Evolutionary conservation across 441 rosid genomes (phyloP).

Genomic region (Pelargonium cotyledonis): DNA sequence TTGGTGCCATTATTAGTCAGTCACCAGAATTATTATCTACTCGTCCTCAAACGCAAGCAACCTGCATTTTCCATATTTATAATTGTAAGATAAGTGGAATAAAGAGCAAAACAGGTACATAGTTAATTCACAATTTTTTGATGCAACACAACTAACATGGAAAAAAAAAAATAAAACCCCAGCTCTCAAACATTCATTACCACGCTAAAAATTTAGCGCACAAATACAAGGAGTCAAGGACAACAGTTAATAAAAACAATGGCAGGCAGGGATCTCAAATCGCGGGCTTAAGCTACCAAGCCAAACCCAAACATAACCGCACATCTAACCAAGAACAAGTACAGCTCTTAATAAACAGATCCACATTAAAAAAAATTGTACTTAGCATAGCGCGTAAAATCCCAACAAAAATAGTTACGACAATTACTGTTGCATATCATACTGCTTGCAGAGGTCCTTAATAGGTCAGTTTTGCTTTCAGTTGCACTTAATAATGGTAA

Average conservation of each 20-base stretch:
- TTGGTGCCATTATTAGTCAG: conserved; percentile 45
- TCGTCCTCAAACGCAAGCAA: conserved; percentile 10
- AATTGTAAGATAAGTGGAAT: neutral
- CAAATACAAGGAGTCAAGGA: neutral
- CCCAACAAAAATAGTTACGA: neutral
- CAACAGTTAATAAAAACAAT: neutral
- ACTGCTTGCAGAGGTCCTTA: too few species aligned
- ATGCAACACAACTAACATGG: neutral
- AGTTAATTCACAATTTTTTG: neutral
- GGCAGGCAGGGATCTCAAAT: neutral
- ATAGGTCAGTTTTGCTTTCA: neutral
- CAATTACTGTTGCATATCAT: neutral
- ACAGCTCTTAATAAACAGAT: neutral
- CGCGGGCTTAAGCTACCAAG: neutral
- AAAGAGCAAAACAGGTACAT: neutral
- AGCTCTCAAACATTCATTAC: neutral
- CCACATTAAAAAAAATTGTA: neutral
- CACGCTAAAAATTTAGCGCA: neutral
- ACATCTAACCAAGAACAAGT: conserved; percentile 2
- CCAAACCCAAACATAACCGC: neutral
- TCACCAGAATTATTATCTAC: conserved; percentile 7
- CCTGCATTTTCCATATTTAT: conserved; percentile 8
- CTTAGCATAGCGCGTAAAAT: neutral
- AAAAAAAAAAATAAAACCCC: neutral
- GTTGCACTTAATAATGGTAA: neutral